A percentile compares a stretch with the other conserved stretches of the same genome.
phyloP scores from a whole-genome alignment of 805 yeast genomes.

The Starmerella tilneyi region DNA sequence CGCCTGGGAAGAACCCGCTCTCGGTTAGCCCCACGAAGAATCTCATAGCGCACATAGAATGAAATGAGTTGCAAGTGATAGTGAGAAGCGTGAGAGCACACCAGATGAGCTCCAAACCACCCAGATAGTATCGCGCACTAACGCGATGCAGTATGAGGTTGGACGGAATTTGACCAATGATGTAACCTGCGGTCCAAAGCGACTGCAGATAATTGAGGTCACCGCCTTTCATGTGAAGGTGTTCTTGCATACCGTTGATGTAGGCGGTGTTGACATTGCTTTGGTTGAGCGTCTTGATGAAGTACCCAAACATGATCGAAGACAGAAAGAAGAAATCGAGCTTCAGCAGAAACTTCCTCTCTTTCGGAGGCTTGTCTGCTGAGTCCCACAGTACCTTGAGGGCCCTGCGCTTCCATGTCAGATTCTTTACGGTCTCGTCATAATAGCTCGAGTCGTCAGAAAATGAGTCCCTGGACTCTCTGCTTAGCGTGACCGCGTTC shows the following conservation, averaged over 20 bases:
- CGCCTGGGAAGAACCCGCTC: conserved; percentile 30
- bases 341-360: conserved; percentile 32
- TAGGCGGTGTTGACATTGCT: conserved; percentile 39
- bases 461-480: background rate
- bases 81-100: conserved; percentile 35
- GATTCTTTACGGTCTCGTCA: background rate
- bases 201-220: conserved; percentile 40
- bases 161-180: conserved; percentile 44
- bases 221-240: conserved; percentile 35
- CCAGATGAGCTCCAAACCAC: conserved; percentile 40
- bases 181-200: conserved; percentile 43
- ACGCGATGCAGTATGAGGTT: conserved; percentile 34
- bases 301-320: conserved; percentile 39
- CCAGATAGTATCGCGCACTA: conserved; percentile 39
- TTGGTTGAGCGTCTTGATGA: conserved; percentile 38
- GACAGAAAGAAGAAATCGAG: conserved; percentile 35
- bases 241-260: conserved; percentile 40
- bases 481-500: background rate
- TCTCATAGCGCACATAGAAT: conserved; percentile 31
- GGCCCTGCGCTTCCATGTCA: conserved; percentile 15
- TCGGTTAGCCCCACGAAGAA: conserved; percentile 31
- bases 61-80: conserved; percentile 38
- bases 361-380: conserved; percentile 34
- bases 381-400: conserved; percentile 27
- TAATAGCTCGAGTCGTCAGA: background rate